Evolutionary conservation across 495 filamentous ascomycete genomes (phyloP).

Genomic region (Choiromyces venosus): DNA sequence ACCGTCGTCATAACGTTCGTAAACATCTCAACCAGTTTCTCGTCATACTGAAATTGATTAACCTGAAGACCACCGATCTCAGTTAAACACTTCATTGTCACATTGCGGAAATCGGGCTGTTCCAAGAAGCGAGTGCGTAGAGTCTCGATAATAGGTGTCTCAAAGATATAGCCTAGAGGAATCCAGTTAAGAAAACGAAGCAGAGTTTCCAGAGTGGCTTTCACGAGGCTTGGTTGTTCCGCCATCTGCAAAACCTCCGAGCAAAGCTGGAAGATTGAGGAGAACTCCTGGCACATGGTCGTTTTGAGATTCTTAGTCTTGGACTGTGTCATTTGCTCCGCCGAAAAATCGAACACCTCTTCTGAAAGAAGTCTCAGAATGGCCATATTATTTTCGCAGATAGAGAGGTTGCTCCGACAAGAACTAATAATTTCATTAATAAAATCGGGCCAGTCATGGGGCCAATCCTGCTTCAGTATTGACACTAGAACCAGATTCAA

Average conservation of each 20-base stretch:
- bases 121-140: conserved; percentile 84
- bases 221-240: conserved; percentile 79
- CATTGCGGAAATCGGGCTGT: conserved; percentile 86
- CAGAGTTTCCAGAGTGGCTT: conserved; percentile 88
- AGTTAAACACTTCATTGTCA: conserved; percentile 92
- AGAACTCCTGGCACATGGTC: conserved; percentile 97
- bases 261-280: conserved; percentile 93
- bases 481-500: conserved; percentile 95
- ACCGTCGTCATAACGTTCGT: conserved; percentile 87
- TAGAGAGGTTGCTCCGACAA: conserved; percentile 85
- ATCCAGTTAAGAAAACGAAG: conserved; percentile 99
- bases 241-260: conserved; percentile 86
- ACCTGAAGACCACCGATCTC: conserved; percentile 93
- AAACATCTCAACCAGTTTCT: conserved; percentile 94
- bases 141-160: conserved; percentile 93
- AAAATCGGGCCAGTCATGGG: conserved; percentile 99
- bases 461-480: conserved; percentile 99
- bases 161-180: conserved; percentile 95
- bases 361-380: conserved; percentile 93
- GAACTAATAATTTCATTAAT: conserved; percentile 99
- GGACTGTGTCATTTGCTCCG: conserved; percentile 93
- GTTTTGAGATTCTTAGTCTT: conserved; percentile 95
- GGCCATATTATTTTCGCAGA: conserved; percentile 99
- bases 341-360: conserved; percentile 97
- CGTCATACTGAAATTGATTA: conserved; percentile 72